Evolutionary conservation across 192 early-diverging fungal genomes (phyloP).

Genomic region (Backusella australiensis): DNA sequence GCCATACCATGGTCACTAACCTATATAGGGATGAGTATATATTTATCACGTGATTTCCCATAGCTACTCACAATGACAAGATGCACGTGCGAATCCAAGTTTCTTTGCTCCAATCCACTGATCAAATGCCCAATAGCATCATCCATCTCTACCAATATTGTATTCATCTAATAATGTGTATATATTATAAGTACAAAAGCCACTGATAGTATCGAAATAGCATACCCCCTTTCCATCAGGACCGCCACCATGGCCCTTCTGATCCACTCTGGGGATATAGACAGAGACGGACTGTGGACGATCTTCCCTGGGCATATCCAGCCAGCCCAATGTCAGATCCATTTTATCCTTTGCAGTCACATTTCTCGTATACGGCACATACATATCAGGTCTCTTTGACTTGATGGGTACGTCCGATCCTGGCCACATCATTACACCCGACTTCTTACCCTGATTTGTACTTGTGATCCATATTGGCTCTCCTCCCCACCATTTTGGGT

Average conservation of each 20-base stretch:
- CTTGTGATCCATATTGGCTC: slow-evolving; percentile 92
- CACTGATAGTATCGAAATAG: neutral
- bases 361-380: slow-evolving; percentile 48
- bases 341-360: slow-evolving; percentile 54
- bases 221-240: slow-evolving; percentile 59
- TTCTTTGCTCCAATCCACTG: slow-evolving; percentile 51
- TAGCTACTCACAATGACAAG: slow-evolving; percentile 38
- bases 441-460: slow-evolving; percentile 63
- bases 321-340: slow-evolving; percentile 66
- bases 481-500: slow-evolving; percentile 86
- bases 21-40: slow-evolving; percentile 29
- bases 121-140: slow-evolving; percentile 58
- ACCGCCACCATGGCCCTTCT: slow-evolving; percentile 71
- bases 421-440: slow-evolving; percentile 89
- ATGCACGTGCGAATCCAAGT: slow-evolving; percentile 64
- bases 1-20: slow-evolving; percentile 94
- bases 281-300: slow-evolving; percentile 75
- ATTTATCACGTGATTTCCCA: slow-evolving; percentile 31
- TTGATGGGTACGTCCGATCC: slow-evolving; percentile 64
- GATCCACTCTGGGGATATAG: slow-evolving; percentile 83
- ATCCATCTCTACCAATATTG: slow-evolving; percentile 53
- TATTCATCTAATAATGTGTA: slow-evolving; percentile 48
- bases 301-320: slow-evolving; percentile 65
- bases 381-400: slow-evolving; percentile 60
- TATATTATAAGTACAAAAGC: neutral